Base-by-base conservation (phyloP, 1,139 yeast genomes). In the Spathaspora sp. region DNA sequence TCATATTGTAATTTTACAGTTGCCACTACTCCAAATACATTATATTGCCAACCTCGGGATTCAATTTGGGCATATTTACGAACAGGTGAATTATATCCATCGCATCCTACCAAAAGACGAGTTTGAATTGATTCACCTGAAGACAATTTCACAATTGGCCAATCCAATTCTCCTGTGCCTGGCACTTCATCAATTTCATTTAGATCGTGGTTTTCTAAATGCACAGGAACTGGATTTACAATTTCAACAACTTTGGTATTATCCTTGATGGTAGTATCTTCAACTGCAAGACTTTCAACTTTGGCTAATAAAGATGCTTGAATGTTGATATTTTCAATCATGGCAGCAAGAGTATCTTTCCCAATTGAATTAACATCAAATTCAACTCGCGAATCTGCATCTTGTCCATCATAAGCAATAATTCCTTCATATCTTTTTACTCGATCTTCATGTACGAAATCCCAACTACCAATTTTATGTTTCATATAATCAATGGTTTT, bases 61-160 rank as follows among this genome's bases (percentile, higher is more conserved):
- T 84, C 84, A 47, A 95, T 89, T 2, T 81, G 82, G 0, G 97
- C 86, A 60, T 80, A 91, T 52, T 80, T 75, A 41, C 98, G 78
- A 3, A 88, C 99, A 0, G 97, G 97, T 0, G 98, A 90, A 64
- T 91, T 89, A 62, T 84, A 89, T 0, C 99, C 99, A 63, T 93
- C 99, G 17, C 97, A 96, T 8, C 99, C 99, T 11, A 91, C 82
- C 33, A 93, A 72, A 20, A 93, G 72, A 49, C 97, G 73, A 0
- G 97, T 79, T 56, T 80, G 80, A 43, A 86, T 70, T 13, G 61
- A 56, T 13, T 78, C 77, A 1, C 97, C 97, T 51, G 81, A 78
- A 18, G 82, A 81, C 17, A 93, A 71, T 23, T 78, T 74, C 2
- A 93, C 82, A 6, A 83, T 63, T 0, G 98, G 98, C 96, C 97